Conservation (phyloP, 352 stramenopile species). For the Globisporangium recalcitrans region DNA sequence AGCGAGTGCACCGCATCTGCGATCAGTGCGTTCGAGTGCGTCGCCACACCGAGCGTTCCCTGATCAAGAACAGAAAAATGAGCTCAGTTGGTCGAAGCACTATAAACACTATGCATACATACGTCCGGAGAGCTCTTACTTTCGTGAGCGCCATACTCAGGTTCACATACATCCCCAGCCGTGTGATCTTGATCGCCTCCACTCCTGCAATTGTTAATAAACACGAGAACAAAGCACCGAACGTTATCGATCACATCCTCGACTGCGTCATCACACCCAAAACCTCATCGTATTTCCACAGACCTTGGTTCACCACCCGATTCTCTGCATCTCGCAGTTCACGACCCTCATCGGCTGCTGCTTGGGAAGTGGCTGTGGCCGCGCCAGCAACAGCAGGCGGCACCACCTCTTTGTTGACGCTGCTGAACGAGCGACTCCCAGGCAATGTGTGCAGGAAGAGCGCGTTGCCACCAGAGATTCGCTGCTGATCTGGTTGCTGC, state of each 20-base stretch:
- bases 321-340: not conserved
- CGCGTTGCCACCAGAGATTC: not conserved
- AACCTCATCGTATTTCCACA: not conserved
- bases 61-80: slow-evolving; percentile 9
- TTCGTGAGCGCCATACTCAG: slow-evolving; percentile 89
- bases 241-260: not conserved
- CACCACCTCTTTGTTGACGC: not conserved
- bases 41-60: slow-evolving; percentile 68
- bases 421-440: slow-evolving; percentile 5
- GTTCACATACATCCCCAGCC: slow-evolving; percentile 92
- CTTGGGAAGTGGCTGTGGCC: not conserved
- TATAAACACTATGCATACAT: not conserved
- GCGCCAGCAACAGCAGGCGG: not conserved
- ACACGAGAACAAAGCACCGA: not conserved
- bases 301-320: slow-evolving; percentile 5
- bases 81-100: not conserved
- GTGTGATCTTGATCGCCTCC: slow-evolving; percentile 87
- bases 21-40: slow-evolving; percentile 90
- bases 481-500: not conserved
- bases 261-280: not conserved
- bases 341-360: not conserved
- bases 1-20: slow-evolving; percentile 95
- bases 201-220: slow-evolving; percentile 24
- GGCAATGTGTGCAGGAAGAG: not conserved
- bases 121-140: slow-evolving; percentile 23